Evolutionary conservation across 75 land plant species (phyloP), one percentile per base, ranked within the genome.

Genomic region (Isoetes taiwanensis): DNA sequence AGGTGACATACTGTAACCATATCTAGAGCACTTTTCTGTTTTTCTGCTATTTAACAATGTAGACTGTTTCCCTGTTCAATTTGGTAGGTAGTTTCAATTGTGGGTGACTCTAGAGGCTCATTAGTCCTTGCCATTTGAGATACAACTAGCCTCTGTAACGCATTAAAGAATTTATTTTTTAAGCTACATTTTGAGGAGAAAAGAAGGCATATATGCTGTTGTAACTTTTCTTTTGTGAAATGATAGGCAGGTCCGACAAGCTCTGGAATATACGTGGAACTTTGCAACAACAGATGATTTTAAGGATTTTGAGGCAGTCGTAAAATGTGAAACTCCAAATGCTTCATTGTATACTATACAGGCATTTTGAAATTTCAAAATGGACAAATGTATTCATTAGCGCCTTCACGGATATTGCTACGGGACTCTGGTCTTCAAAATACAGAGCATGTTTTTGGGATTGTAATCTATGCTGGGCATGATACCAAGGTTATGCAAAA

Each of bases 281-380:
- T 34, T 65, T 16, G 20, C 2, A 11, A 31, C 26, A 2, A 34
- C 25, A 57, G 59, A 50, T 43, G 63, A 30, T 19, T 52, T 62
- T 20, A 33, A 24, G 1, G 24, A 30, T 24, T 63, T 62, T 2
- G 25, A 43, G 8, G 68, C 59, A 10, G 68, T 39, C n/a, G 26
- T 69, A 28, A 39, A 38, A 24, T 69, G 72, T 40, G 72, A 69
- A 41, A 50, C 31, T 2, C 72, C 72, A 2, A 69, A 69, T 32
- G 68, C 72, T 11, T 64, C 69, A 14, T 34, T 69, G 17, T 69
- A 69, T 37, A 62, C 67, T 69, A 55, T 37, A 52, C 43, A 10
- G 72, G 72, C 38, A 54, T 26, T 28, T 30, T 69, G 28, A 48
- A 65, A 37, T 30, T 43, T 31, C 28, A 20, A 8, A 38, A 58